These are phyloP conservation scores for Scheffersomyces ergatensis DNA, from an alignment of 805 yeast species.

Conservation along the genomic window DNA sequence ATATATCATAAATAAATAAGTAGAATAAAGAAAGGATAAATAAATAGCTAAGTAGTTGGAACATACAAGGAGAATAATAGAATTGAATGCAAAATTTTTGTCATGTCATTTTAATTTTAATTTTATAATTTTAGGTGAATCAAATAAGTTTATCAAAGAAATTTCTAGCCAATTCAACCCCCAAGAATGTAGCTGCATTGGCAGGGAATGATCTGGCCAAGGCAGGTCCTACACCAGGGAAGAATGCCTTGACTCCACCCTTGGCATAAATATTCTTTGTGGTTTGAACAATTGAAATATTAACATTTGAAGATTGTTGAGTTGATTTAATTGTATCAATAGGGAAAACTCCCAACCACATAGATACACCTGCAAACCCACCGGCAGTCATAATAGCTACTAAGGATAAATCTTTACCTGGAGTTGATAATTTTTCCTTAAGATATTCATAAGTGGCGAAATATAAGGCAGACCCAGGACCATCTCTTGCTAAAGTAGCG, in stretches of 20 bases:
- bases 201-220: constrained; percentile 94
- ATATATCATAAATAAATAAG: not conserved
- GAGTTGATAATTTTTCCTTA: constrained; percentile 59
- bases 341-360: constrained; percentile 97
- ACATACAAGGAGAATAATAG: too few relatives aligned
- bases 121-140: too few relatives aligned
- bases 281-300: constrained; percentile 58
- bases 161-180: constrained; percentile 78
- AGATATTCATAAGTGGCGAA: constrained; percentile 90
- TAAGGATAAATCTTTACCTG: constrained; percentile 60
- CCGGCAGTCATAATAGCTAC: constrained; percentile 84
- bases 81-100: not conserved
- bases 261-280: constrained; percentile 65
- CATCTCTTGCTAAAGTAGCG: constrained; percentile 94
- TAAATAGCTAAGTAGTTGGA: not conserved
- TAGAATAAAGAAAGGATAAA: not conserved
- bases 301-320: constrained; percentile 63
- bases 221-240: constrained; percentile 98
- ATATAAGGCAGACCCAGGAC: constrained; percentile 94
- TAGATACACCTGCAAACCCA: constrained; percentile 92
- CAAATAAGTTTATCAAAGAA: constrained; percentile 35
- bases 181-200: constrained; percentile 97
- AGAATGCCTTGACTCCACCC: constrained; percentile 87
- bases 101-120: too few relatives aligned
- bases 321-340: constrained; percentile 89